Base-by-base conservation (phyloP, 2,329 filamentous ascomycete genomes). In the Colletotrichum truncatum region DNA sequence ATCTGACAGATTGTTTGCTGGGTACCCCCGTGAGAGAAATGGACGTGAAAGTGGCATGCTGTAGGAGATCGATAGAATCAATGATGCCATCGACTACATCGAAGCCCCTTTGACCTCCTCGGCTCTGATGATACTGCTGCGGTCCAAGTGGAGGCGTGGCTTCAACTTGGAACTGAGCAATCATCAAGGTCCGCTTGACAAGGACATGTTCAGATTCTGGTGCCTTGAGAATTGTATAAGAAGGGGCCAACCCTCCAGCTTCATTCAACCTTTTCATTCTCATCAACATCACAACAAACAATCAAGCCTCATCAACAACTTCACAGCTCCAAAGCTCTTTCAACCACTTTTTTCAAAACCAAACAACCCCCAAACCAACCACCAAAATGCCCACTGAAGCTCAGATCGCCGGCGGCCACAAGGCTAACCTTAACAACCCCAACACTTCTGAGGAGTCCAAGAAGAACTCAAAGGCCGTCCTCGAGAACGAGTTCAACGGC, bases 351-450 rank as follows among this genome's bases (percentile, higher is more conserved):
- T 43, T 1, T 6, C 21, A 12, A 16, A 23, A n/a, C 1, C 26
- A 53, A 32, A 2, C 32, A 46, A 39, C 6, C 21, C 21, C 51
- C n/a, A n/a, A 45, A 34, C 34, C 18, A 53, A 56, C 23, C 62
- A 67, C 66, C 74, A 81, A 68, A 39, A 85, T 85, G 82, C 74
- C 82, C 76, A 77, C 79, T 67, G 78, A 84, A 69, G 79, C 81
- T 75, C 83, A 87, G 67, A 71, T 86, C 68, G 81, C 84, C 68
- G 84, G 83, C 64, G 85, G 85, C 74, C 85, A 88, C 81, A 88
- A 89, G 81, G 85, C 85, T 63, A 85, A 81, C 73, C 70, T 87
- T 66, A 83, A 82, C 74, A 87, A 87, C 78, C 84, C 85, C 69
- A 85, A 86, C 74, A 82, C 80, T 58, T 87, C 84, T 0, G 72